Evolutionary conservation across 768 basidiomycete genomes (phyloP), one percentile per base, ranked within the genome.

Genomic region (Leccinum imitatum): DNA sequence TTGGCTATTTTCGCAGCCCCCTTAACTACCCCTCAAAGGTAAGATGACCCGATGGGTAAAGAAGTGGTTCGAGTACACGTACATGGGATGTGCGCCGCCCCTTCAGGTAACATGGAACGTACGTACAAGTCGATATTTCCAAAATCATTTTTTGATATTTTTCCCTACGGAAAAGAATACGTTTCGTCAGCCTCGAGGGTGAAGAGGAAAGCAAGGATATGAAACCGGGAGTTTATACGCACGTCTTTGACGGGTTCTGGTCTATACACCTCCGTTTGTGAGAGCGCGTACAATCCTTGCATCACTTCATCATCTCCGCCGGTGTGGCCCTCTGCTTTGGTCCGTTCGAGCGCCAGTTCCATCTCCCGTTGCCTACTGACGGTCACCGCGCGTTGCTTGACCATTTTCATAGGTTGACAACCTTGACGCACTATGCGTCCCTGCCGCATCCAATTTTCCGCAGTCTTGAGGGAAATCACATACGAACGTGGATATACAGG

Each of bases 101-200:
- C 97, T 55, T 72, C 75, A 2, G 97, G 97, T 31, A 98, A 80
- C 97, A 99, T 99, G 4, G 92, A 88, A 30, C 92, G 89, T 25
- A 91, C 92, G 72, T 96, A 99, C 25, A 99, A 76, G 75, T 99
- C 96, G 63, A 99, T 91, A 72, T 98, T 99, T 17, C 96, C 96
- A 71, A 96, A 99, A 63, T 88, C 85, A 68, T 99, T 99, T 77
- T 92, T 95, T 6, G 95, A 95, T 31, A 99, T 84, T 71, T 84
- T 86, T 33, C 96, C 96, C 95, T 98, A 68, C 27, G 44, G 53
- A 25, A 62, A 53, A 53, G 17, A 41, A n/a, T 41, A 17, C 3
- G 17, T 55, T 54, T 63, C 44, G 56, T 65, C 27, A 63, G 23
- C 46, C 33, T 31, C 15, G 54, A 31, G 39, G 44, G 25, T n/a